A percentile compares a stretch with the other conserved stretches of the same genome.
Conservation (phyloP, 495 filamentous ascomycete species). For the Umbilicaria muhlenbergii region DNA sequence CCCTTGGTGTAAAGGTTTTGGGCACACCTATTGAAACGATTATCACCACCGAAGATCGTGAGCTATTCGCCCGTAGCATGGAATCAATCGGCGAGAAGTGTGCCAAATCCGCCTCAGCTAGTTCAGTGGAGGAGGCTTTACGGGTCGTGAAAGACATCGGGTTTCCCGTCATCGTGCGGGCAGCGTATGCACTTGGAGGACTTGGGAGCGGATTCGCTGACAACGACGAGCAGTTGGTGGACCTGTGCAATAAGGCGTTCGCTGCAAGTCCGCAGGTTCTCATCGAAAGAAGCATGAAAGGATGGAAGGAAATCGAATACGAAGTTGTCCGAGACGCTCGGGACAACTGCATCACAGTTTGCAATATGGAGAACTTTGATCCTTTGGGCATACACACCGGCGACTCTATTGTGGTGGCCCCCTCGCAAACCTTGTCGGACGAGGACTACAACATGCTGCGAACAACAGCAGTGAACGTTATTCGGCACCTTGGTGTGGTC, state of each 20-base stretch:
- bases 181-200: conserved; percentile 90
- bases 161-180: conserved; percentile 93
- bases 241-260: conserved; percentile 89
- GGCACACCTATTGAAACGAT: conserved; percentile 96
- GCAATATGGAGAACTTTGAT: conserved; percentile 99
- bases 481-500: conserved; percentile 90
- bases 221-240: conserved; percentile 68
- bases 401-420: conserved; percentile 96
- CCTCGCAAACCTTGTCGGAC: conserved; percentile 90
- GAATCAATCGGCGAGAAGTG: conserved; percentile 97
- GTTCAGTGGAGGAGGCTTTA: conserved; percentile 70
- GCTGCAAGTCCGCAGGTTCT: conserved; percentile 91
- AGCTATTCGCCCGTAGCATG: conserved; percentile 95
- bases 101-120: conserved; percentile 89
- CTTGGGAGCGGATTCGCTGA: conserved; percentile 93
- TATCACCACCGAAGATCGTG: conserved; percentile 94
- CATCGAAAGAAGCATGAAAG: conserved; percentile 97
- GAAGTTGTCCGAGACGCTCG: conserved; percentile 91
- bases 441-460: conserved; percentile 99
- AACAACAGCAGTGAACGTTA: conserved; percentile 96
- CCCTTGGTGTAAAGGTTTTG: conserved; percentile 78
- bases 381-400: conserved; percentile 96
- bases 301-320: conserved; percentile 99
- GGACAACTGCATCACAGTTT: conserved; percentile 98
- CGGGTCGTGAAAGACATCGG: conserved; percentile 73